Evolutionary conservation across 306 rosid genomes (phyloP).

Genomic region (Quercus alba): DNA sequence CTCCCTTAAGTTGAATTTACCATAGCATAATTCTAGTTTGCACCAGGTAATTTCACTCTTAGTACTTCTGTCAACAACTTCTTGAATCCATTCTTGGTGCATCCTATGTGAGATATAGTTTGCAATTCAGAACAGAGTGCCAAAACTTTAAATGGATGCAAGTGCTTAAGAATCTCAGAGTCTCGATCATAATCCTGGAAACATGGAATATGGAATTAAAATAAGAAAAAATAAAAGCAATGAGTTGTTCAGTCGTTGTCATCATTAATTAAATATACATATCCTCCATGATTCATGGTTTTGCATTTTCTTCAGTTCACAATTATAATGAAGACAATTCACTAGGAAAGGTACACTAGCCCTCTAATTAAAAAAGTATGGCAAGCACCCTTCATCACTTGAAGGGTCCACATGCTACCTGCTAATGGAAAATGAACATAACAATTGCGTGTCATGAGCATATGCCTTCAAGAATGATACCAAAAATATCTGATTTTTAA

Average conservation of each 20-base stretch:
- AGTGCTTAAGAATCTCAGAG: slow-evolving; percentile 44
- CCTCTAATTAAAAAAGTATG: not conserved
- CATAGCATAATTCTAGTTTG: not conserved
- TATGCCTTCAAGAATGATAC: not conserved
- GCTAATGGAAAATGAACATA: not conserved
- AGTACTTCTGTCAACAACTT: slow-evolving; percentile 45
- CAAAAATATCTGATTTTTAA: not conserved
- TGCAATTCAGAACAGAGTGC: slow-evolving; percentile 61
- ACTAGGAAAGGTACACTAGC: not conserved
- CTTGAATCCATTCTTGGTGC: slow-evolving; percentile 59
- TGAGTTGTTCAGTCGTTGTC: not conserved
- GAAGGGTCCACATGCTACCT: not conserved
- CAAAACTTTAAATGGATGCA: slow-evolving; percentile 54
- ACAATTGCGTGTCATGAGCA: not conserved
- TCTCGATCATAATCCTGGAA: slow-evolving; percentile 92
- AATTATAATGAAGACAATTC: not conserved
- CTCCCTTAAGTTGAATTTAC: not conserved
- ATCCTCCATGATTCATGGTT: not conserved
- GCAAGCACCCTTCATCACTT: not conserved
- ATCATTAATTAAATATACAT: not conserved
- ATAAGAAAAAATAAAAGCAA: not conserved
- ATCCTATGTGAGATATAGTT: slow-evolving; percentile 37
- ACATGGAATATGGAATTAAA: not conserved
- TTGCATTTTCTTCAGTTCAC: not conserved
- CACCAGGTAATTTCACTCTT: slow-evolving; percentile 26